Conservation (phyloP, 176 grass and related monocot genomes). For the Carex pumila region DNA sequence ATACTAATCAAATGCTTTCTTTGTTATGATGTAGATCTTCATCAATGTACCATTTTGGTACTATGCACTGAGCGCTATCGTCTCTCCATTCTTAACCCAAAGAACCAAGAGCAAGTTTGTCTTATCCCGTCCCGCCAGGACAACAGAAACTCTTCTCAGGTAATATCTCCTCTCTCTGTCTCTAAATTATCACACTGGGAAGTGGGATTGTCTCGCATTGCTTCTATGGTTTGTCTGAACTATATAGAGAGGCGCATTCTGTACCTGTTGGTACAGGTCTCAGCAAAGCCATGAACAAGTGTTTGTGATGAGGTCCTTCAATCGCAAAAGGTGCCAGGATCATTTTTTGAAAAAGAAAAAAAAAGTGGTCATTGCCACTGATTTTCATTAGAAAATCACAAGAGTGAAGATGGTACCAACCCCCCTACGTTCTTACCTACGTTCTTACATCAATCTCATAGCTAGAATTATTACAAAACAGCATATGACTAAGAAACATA, state of each 20-base stretch:
- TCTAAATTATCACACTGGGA: background rate
- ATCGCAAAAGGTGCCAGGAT: too few relatives aligned
- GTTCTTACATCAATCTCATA: too few relatives aligned
- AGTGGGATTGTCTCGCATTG: background rate
- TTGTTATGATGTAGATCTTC: constrained; percentile 53
- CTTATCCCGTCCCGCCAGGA: constrained; percentile 60
- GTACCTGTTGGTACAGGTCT: background rate
- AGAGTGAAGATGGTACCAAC: too few relatives aligned
- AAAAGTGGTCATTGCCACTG: too few relatives aligned
- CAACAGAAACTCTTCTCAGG: constrained; percentile 88
- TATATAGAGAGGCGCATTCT: background rate
- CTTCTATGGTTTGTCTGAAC: background rate
- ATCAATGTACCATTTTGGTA: constrained; percentile 99
- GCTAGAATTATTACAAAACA: too few relatives aligned
- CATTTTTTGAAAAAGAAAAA: too few relatives aligned
- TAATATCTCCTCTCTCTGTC: constrained; percentile 18
- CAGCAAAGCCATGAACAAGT: background rate
- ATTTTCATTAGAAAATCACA: too few relatives aligned
- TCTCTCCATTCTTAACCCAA: constrained; percentile 91
- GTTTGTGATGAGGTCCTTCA: background rate
- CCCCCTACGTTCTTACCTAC: too few relatives aligned
- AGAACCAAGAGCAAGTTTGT: constrained; percentile 97
- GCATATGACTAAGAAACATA: too few relatives aligned
- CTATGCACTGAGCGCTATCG: constrained; percentile 70
- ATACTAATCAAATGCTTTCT: background rate